Percentiles rank a stretch among this genome's conserved stretches.
Evolutionary conservation across 2,329 filamentous ascomycete species (phyloP).

Genomic region (Apiospora koreana): DNA sequence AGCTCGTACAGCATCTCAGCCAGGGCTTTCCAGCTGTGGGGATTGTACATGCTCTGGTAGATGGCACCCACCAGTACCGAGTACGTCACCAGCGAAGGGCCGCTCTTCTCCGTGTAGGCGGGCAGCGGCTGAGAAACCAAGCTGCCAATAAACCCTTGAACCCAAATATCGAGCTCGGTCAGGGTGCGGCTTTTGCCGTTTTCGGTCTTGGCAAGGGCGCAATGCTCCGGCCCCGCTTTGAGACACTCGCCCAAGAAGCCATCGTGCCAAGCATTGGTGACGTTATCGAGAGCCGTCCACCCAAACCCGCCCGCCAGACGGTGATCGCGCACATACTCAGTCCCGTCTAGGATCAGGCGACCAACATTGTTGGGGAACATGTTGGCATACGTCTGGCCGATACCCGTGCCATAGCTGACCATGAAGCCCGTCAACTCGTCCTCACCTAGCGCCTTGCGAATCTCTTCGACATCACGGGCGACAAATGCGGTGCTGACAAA

Average conservation of each 20-base stretch:
- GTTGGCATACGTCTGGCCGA: constrained; percentile 52
- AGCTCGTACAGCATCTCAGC: constrained; percentile 45
- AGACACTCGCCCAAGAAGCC: constrained; percentile 53
- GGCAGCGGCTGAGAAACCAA: constrained; percentile 39
- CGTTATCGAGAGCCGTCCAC: constrained; percentile 49
- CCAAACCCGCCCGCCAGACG: constrained; percentile 48
- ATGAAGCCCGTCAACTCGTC: constrained; percentile 50
- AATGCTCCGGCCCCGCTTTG: constrained; percentile 46
- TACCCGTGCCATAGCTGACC: constrained; percentile 53
- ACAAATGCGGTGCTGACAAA: constrained; percentile 50
- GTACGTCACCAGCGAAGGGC: constrained; percentile 48
- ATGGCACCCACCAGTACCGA: constrained; percentile 40
- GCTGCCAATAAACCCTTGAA: constrained; percentile 39
- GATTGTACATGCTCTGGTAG: constrained; percentile 45
- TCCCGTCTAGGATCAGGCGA: constrained; percentile 50
- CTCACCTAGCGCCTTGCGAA: constrained; percentile 46
- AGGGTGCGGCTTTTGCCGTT: constrained; percentile 34
- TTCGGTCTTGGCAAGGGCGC: constrained; percentile 41
- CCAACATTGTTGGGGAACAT: constrained; percentile 52
- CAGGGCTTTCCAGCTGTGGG: constrained; percentile 42
- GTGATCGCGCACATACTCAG: constrained; percentile 48
- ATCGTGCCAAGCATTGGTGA: constrained; percentile 49
- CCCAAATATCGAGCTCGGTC: constrained; percentile 37
- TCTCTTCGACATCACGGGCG: constrained; percentile 50
- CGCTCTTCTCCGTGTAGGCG: constrained; percentile 39